A percentile compares a stretch with the other conserved stretches of the same genome.
These are phyloP conservation scores for Penicillium pulvis DNA, from an alignment of 495 filamentous ascomycete species.

Conservation along the genomic window DNA sequence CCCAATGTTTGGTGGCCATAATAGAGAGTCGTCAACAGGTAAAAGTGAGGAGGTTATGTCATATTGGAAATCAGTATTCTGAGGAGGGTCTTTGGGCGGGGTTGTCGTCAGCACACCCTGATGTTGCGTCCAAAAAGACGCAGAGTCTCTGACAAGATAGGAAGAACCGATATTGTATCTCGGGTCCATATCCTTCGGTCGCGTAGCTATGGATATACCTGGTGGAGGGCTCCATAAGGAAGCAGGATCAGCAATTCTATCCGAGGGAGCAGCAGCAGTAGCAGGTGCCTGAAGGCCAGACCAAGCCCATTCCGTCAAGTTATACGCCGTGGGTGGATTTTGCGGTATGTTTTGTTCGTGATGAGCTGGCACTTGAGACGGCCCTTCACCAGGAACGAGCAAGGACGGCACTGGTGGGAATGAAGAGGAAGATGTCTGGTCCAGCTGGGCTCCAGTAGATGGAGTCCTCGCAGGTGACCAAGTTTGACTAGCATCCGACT, in stretches of 20 bases:
- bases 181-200: constrained; percentile 3
- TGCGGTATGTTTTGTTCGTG: neutral
- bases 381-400: neutral
- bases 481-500: neutral
- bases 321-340: neutral
- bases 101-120: constrained; percentile 3
- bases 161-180: neutral
- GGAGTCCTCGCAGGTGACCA: neutral
- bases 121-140: constrained; percentile 17
- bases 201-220: neutral
- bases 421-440: neutral
- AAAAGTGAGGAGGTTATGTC: neutral
- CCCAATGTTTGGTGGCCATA: neutral
- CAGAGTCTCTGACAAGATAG: constrained; percentile 14
- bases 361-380: neutral
- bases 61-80: neutral
- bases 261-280: neutral
- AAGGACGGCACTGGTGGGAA: neutral
- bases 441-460: neutral
- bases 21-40: neutral
- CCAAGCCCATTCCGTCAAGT: constrained; percentile 7
- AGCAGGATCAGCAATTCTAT: neutral
- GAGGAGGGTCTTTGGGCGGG: neutral
- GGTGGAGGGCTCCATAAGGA: constrained; percentile 9
- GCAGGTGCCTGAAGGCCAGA: neutral